Evolutionary conservation across 139 green algal genomes (phyloP).

Genomic region (Chlorella sp.): DNA sequence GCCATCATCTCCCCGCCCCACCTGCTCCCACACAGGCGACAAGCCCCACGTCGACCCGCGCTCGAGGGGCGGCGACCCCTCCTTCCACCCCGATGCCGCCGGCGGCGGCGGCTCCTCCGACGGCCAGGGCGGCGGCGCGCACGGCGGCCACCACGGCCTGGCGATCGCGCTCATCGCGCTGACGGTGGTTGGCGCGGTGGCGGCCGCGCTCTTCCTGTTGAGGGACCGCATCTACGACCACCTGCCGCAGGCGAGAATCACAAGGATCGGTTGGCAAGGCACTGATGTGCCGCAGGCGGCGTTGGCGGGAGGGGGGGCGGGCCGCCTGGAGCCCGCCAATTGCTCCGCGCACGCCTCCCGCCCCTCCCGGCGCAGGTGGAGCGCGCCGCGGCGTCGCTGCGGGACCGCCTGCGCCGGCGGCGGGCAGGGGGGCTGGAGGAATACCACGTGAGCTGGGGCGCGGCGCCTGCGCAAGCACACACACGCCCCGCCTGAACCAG

Average conservation of each 20-base stretch:
- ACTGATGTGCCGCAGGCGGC: not conserved
- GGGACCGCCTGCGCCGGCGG: not conserved
- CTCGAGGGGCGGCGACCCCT: not conserved
- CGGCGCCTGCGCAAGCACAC: not conserved
- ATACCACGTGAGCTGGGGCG: not conserved
- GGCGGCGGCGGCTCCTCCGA: not conserved
- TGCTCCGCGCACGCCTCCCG: not conserved
- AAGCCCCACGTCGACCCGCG: not conserved
- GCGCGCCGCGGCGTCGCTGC: not conserved
- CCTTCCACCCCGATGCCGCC: not conserved
- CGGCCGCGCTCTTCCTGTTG: not conserved
- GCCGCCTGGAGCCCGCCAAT: not conserved
- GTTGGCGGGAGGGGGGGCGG: not conserved
- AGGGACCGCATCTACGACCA: conserved; percentile 13
- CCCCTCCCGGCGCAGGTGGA: conserved; percentile 10
- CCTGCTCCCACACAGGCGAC: not conserved
- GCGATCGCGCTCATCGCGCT: not conserved
- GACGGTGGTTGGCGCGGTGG: not conserved
- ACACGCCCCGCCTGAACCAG: not conserved
- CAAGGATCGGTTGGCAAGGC: not conserved
- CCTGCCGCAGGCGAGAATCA: conserved; percentile 9
- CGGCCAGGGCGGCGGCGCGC: not conserved
- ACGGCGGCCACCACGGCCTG: not conserved
- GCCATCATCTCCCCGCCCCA: not conserved
- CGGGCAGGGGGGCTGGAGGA: not conserved